Percentiles rank a stretch among this genome's conserved stretches.
Evolutionary conservation across 75 land plant species (phyloP).

Genomic region (Picea sitchensis): DNA sequence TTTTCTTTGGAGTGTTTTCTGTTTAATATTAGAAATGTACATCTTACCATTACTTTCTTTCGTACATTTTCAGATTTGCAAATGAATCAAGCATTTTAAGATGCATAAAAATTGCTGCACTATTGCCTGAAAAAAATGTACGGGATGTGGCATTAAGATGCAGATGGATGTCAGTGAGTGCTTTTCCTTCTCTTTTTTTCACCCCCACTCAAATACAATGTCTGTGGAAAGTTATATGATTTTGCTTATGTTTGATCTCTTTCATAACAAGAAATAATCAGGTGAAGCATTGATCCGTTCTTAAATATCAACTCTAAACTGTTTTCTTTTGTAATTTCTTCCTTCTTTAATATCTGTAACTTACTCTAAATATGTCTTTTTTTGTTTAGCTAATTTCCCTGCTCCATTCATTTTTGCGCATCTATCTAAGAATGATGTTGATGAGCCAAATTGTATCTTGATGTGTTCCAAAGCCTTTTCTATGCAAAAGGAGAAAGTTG

Average conservation of each 20-base stretch:
- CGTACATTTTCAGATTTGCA: constrained; percentile 20
- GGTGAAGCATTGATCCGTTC: background rate
- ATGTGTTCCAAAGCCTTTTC: background rate
- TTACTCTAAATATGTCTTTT: background rate
- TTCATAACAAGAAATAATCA: background rate
- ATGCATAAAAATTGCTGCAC: constrained; percentile 53
- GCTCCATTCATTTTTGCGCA: too few relatives aligned
- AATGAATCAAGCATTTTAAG: constrained; percentile 23
- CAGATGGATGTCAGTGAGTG: constrained; percentile 53
- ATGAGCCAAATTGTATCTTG: background rate
- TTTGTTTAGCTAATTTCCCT: too few relatives aligned
- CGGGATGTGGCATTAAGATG: constrained; percentile 33
- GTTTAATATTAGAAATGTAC: background rate
- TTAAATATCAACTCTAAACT: background rate
- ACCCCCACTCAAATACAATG: background rate
- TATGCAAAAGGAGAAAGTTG: background rate
- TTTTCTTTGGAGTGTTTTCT: too few relatives aligned
- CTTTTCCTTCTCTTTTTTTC: constrained; percentile 6
- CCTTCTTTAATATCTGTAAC: background rate
- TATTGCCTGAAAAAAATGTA: constrained; percentile 28
- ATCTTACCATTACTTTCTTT: background rate
- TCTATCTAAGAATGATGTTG: background rate
- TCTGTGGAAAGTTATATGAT: background rate
- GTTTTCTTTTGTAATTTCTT: background rate
- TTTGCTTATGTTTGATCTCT: background rate